Conservation (phyloP, 2,329 filamentous ascomycete species). For the Balansia obtecta region DNA sequence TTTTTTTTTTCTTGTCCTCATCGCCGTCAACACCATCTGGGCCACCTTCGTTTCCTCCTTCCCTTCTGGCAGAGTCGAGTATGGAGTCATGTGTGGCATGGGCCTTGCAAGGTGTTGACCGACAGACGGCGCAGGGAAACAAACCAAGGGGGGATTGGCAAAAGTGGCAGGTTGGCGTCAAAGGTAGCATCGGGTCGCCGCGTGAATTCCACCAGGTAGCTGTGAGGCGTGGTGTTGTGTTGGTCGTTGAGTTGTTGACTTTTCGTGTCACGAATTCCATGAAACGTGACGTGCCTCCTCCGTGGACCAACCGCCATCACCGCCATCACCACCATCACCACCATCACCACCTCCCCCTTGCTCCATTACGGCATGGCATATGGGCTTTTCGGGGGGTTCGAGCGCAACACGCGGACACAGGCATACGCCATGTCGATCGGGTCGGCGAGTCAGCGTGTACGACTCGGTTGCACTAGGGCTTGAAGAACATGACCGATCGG, state of each 20-base stretch:
- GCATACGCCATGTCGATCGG: not conserved
- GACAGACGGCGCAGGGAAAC: not conserved
- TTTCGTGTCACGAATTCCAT: not conserved
- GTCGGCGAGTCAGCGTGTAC: not conserved
- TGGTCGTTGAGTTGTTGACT: not conserved
- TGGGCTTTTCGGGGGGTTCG: not conserved
- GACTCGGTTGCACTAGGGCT: not conserved
- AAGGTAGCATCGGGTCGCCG: conserved; percentile 1
- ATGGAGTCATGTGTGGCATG: conserved; percentile 1
- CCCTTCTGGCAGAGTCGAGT: not conserved
- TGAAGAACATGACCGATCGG: not conserved
- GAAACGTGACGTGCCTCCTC: not conserved
- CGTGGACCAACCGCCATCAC: not conserved
- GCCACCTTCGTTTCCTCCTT: not conserved
- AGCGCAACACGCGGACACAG: not conserved
- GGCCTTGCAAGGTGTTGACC: not conserved
- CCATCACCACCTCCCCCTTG: not conserved
- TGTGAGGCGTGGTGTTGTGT: not conserved
- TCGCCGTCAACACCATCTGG: not conserved
- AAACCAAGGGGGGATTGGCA: not conserved
- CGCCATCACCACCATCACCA: not conserved
- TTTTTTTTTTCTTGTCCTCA: not conserved
- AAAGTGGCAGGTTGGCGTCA: not conserved
- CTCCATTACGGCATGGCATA: no score
- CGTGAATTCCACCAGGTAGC: conserved; percentile 1